Base-by-base conservation (phyloP, 495 filamentous ascomycete species). In the Mytilinidion resinicola region DNA sequence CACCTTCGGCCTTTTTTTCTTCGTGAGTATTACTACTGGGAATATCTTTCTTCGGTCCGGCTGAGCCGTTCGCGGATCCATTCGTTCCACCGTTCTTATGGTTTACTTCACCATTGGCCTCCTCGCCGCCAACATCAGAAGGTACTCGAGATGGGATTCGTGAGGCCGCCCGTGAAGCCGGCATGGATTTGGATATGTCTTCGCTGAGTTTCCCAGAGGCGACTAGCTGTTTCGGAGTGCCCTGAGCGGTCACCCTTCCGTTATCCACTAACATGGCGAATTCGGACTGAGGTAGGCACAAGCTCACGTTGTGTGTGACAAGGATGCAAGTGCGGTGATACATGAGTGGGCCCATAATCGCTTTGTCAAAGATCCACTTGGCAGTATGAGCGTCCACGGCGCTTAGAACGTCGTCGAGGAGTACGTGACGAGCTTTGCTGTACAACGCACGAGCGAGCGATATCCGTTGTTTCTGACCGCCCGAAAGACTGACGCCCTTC, bases 381-480 rank as follows among this genome's bases (percentile, higher is more conserved):
- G 91, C 92, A 0, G 93, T 97, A 66, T 99, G 93, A 8, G 95
- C 96, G 72, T 99, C 93, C n/a, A 99, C 93, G 15, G 93, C 93
- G 67, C 91, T 96, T 49, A 99, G 79, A 62, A 95, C 96, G 72
- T 99, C 93, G 68, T 99, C 93, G 34, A 99, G 75, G 5, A 99
- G 80, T 11, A 99, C 70, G 70, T 99, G 92, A 44, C 84, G 83
- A 14, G 91, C 92, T 71, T 86, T 90, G 58, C 88, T 95, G 70
- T 99, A 99, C 12, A 99, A 76, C 1, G 95, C 93, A 61, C 93
- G 83, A 14, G 93, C 93, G 20, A 99, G 78, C 25, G 95, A 97
- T 35, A 99, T 96, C 55, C 93, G 84, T 73, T 99, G 93, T 73
- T 99, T 99, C 72, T 99, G 93, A 4, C 93, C 93, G 58, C 95